A percentile compares a stretch with the other conserved stretches of the same genome.
Conservation (phyloP, 2,329 filamentous ascomycete genomes). For the Xylariales sp. region DNA sequence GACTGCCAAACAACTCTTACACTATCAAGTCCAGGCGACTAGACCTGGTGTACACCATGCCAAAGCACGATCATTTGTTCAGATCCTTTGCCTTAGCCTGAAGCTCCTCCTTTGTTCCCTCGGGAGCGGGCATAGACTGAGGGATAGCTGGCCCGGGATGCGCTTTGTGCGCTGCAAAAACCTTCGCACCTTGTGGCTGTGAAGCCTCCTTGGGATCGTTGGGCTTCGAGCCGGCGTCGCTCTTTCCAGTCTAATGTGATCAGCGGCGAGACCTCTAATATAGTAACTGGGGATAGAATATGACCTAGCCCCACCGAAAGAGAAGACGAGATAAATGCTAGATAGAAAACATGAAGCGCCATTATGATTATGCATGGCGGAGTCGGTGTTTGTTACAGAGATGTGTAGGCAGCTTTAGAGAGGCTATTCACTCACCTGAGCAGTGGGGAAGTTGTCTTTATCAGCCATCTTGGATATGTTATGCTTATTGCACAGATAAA, state of each 20-base stretch:
- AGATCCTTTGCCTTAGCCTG: slow-evolving; percentile 59
- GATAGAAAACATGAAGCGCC: too few relatives aligned
- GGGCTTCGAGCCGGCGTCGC: slow-evolving; percentile 32
- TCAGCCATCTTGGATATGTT: slow-evolving; percentile 4
- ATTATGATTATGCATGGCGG: too few relatives aligned
- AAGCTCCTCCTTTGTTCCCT: slow-evolving; percentile 66
- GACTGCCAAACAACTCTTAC: too few relatives aligned
- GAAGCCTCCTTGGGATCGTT: slow-evolving; percentile 27
- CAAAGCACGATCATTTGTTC: slow-evolving; percentile 58
- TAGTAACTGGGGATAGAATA: too few relatives aligned
- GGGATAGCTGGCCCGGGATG: slow-evolving; percentile 55
- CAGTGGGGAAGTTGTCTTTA: slow-evolving; percentile 6
- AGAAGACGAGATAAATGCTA: too few relatives aligned
- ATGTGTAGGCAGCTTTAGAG: too few relatives aligned
- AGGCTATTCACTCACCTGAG: slow-evolving; percentile 13
- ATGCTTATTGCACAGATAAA: neutral
- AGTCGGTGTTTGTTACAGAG: too few relatives aligned
- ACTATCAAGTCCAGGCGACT: too few relatives aligned
- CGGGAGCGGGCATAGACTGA: slow-evolving; percentile 49
- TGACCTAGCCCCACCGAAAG: too few relatives aligned
- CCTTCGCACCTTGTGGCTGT: slow-evolving; percentile 32
- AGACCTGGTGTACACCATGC: too few relatives aligned
- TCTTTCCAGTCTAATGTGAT: slow-evolving; percentile 21
- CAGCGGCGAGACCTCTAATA: neutral
- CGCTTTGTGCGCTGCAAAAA: slow-evolving; percentile 46